phyloP scores from a whole-genome alignment of 2,329 filamentous ascomycete species.

The Pseudocercospora fijiensis region DNA sequence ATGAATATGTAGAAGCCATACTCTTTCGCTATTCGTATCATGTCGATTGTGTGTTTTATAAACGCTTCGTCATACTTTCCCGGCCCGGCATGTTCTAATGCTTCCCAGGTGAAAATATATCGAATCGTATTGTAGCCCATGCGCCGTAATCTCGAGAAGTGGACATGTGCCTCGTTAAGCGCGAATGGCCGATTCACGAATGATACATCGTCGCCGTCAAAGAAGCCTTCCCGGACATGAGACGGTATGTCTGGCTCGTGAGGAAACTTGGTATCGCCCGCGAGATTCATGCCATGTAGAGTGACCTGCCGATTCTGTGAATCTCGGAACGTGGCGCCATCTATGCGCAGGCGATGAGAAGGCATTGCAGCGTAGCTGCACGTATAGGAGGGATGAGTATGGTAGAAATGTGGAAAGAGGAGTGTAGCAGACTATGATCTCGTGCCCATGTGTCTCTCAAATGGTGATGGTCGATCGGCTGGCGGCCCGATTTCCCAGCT shows the following conservation, averaged over 20 bases:
- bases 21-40: slow-evolving; percentile 77
- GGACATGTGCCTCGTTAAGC: slow-evolving; percentile 75
- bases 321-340: slow-evolving; percentile 83
- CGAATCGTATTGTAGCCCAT: slow-evolving; percentile 96
- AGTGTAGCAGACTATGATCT: neutral
- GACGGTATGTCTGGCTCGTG: slow-evolving; percentile 78
- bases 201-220: slow-evolving; percentile 85
- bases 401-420: neutral
- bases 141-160: slow-evolving; percentile 80
- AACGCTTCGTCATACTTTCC: slow-evolving; percentile 92
- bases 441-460: slow-evolving; percentile 7
- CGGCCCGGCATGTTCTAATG: slow-evolving; percentile 89
- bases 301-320: slow-evolving; percentile 77
- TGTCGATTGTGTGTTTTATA: slow-evolving; percentile 84
- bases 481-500: neutral
- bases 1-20: slow-evolving; percentile 98
- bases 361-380: slow-evolving; percentile 16
- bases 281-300: slow-evolving; percentile 89
- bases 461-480: neutral
- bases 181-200: slow-evolving; percentile 86
- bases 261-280: slow-evolving; percentile 86
- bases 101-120: slow-evolving; percentile 98
- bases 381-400: neutral
- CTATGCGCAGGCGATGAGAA: slow-evolving; percentile 67
- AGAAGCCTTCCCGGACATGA: slow-evolving; percentile 75